Percentiles rank a stretch among this genome's conserved stretches.
These are phyloP conservation scores for Ophiostoma tasmaniense DNA, from an alignment of 2,329 filamentous ascomycete genomes.

Conservation along the genomic window DNA sequence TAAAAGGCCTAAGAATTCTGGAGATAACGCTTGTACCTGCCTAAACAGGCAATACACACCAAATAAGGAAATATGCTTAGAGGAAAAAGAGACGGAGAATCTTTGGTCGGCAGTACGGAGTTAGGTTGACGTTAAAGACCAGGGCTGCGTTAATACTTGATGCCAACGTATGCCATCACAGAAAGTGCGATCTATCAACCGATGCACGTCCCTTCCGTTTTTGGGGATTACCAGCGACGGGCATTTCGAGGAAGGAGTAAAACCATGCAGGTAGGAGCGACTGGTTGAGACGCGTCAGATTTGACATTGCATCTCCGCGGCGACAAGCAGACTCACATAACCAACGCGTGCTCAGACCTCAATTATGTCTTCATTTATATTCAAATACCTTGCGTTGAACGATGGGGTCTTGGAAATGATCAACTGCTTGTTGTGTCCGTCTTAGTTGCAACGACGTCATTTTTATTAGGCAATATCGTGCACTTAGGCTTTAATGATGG, in stretches of 20 bases:
- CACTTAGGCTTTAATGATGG: neutral
- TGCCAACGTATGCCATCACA: neutral
- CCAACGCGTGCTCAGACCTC: neutral
- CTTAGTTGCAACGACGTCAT: neutral
- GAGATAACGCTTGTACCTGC: neutral
- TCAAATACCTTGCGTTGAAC: neutral
- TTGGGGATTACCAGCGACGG: neutral
- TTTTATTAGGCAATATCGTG: neutral
- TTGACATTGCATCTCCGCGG: neutral
- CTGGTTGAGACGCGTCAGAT: neutral
- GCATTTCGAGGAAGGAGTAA: neutral
- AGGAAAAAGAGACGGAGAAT: neutral
- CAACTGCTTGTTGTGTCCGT: neutral
- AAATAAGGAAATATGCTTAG: neutral
- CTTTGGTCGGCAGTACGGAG: neutral
- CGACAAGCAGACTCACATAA: neutral
- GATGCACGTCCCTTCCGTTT: neutral
- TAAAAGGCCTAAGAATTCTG: neutral
- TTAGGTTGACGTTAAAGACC: neutral
- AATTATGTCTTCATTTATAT: neutral
- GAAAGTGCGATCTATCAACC: neutral
- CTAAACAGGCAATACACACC: neutral
- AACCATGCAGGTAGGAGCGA: neutral
- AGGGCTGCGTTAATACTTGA: neutral
- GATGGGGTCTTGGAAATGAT: neutral